Conservation (phyloP, 2,329 filamentous ascomycete genomes). For the Claviceps cyperi region DNA sequence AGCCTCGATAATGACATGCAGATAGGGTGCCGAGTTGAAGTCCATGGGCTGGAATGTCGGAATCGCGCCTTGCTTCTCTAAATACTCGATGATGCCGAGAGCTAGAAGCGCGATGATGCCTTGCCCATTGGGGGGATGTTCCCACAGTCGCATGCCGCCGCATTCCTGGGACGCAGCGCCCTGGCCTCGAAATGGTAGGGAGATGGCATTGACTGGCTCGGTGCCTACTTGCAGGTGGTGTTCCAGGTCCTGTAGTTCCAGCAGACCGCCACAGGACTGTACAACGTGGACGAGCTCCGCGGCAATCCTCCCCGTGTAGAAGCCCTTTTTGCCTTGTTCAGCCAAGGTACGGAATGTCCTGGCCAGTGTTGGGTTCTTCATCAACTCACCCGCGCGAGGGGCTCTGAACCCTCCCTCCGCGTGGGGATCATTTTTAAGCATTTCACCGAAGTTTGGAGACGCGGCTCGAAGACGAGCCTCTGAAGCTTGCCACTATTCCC, state of each 20-base stretch:
- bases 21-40: slow-evolving; percentile 68
- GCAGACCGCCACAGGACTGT: slow-evolving; percentile 57
- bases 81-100: slow-evolving; percentile 75
- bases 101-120: slow-evolving; percentile 93
- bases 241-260: slow-evolving; percentile 67
- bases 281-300: slow-evolving; percentile 69
- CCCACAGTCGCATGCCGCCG: slow-evolving; percentile 71
- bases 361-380: slow-evolving; percentile 72
- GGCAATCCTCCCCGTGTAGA: slow-evolving; percentile 76
- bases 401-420: slow-evolving; percentile 57
- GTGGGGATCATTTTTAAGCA: slow-evolving; percentile 64
- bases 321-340: slow-evolving; percentile 71
- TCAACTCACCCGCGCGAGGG: slow-evolving; percentile 69
- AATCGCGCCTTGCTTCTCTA: slow-evolving; percentile 64
- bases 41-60: slow-evolving; percentile 53
- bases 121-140: slow-evolving; percentile 92
- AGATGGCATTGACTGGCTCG: slow-evolving; percentile 75
- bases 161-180: slow-evolving; percentile 28
- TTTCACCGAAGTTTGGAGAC: slow-evolving; percentile 75
- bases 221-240: slow-evolving; percentile 55
- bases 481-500: slow-evolving; percentile 51
- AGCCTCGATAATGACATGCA: slow-evolving; percentile 78
- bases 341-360: slow-evolving; percentile 69
- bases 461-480: slow-evolving; percentile 53
- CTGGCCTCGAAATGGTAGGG: slow-evolving; percentile 61